Conservation (phyloP, 2,329 filamentous ascomycete species). For the Aureobasidium sp. region DNA sequence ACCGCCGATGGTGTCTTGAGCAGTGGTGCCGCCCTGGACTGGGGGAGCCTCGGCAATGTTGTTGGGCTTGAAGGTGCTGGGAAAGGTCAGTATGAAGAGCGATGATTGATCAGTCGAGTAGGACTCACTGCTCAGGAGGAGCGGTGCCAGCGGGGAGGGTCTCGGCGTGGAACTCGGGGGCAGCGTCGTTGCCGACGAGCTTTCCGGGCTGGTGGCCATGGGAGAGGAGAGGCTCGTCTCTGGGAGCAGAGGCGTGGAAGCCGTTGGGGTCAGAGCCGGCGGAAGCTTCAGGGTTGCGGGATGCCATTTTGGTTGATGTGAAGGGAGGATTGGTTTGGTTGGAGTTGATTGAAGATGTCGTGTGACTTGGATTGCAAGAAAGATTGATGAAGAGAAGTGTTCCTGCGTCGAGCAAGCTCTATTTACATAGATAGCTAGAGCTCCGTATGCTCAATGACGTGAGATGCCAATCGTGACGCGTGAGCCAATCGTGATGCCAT, state of each 20-base stretch:
- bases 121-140: slow-evolving; percentile 32
- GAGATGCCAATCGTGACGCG: background rate
- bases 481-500: background rate
- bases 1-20: slow-evolving; percentile 40
- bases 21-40: slow-evolving; percentile 30
- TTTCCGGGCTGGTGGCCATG: slow-evolving; percentile 6
- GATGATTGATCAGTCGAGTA: background rate
- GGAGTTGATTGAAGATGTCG: background rate
- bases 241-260: slow-evolving; percentile 7
- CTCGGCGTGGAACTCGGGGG: slow-evolving; percentile 56
- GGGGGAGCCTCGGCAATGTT: slow-evolving; percentile 30
- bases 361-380: background rate
- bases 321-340: background rate
- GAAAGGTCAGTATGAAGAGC: background rate
- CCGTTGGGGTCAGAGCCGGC: slow-evolving; percentile 1
- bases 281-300: background rate
- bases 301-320: slow-evolving; percentile 4
- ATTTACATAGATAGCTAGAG: background rate
- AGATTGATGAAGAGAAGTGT: background rate
- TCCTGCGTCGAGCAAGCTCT: background rate
- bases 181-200: slow-evolving; percentile 49
- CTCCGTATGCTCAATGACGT: background rate
- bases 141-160: slow-evolving; percentile 55
- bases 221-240: slow-evolving; percentile 1
- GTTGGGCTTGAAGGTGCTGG: slow-evolving; percentile 37